Evolutionary conservation across 225 moss, liverwort and hornwort genomes (phyloP), one percentile per base, ranked within the genome.

Genomic region (Sphagnum tenellum): DNA sequence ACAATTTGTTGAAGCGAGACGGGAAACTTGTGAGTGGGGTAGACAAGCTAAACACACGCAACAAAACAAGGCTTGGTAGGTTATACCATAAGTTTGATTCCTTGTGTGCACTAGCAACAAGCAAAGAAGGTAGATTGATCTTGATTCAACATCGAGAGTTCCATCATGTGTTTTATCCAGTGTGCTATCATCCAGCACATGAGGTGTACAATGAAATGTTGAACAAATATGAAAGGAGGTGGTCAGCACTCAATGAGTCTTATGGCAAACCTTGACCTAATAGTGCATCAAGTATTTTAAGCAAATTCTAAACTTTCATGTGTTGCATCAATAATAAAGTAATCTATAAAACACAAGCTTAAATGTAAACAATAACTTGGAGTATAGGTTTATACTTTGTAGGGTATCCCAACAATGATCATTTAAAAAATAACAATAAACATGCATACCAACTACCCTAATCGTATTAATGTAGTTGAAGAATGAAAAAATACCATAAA

Each of bases 61-160:
- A 12, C 0, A 48, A 69, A 29, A 64, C 75, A 6, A 78, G 67
- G 63, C 63, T 78, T 0, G 84, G 84, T 0, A 57, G 84, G 7
- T 11, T 85, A 56, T 85, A 85, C 66, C 84, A 85, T 9, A 85
- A 85, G 53, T 85, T 85, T 0, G 84, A 85, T 64, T 85, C 84
- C 0, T 4, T 85, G 48, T 81, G 81, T 2, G 76, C 81, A 0
- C 44, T 85, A 55, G 81, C 84, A 1, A 78, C 76, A 0, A 14
- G 78, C 0, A 78, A 70, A 10, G 68, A 71, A 0, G 78, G 74
- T 0, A 11, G 85, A 5, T 59, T 85, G 49, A 47, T 85, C 59
- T n/a, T 85, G 13, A 9, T 81, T 9, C 85, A 85, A 45, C 85
- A 85, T 52, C 58, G 77, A 3, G 4, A 51, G 2, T 74, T 76